A percentile compares a stretch with the other conserved stretches of the same genome.
phyloP scores from a whole-genome alignment of 148 eudicot genomes.

The Agrostemma githago region DNA sequence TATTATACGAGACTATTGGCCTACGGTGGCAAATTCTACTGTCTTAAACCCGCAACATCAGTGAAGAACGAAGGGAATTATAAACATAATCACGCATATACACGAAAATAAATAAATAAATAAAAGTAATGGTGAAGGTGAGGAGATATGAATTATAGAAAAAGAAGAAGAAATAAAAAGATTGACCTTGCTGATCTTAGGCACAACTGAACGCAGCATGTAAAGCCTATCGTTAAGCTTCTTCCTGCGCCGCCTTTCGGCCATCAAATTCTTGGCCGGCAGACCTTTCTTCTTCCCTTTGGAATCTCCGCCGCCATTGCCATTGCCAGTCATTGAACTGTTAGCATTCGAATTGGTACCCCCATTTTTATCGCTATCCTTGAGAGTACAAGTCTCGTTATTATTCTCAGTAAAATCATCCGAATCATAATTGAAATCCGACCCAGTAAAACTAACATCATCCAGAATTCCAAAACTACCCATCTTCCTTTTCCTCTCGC shows the following conservation, averaged over 20 bases:
- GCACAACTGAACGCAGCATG: constrained; percentile 87
- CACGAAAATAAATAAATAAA: not conserved
- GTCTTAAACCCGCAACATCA: constrained; percentile 22
- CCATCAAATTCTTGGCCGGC: constrained; percentile 95
- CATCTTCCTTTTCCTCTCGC: constrained; percentile 39
- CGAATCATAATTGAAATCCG: constrained; percentile 68
- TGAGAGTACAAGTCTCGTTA: constrained; percentile 16
- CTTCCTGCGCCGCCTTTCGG: constrained; percentile 81
- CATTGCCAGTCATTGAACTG: constrained; percentile 36
- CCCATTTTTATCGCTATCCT: constrained; percentile 40
- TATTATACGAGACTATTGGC: too few species aligned
- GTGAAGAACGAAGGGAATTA: constrained; percentile 26
- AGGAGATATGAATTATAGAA: constrained; percentile 13
- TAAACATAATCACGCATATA: constrained; percentile 9
- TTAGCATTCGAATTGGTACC: constrained; percentile 52
- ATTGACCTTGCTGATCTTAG: constrained; percentile 92
- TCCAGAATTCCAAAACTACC: constrained; percentile 45
- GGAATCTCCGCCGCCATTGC: constrained; percentile 38
- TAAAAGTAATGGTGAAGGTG: not conserved
- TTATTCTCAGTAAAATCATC: constrained; percentile 60
- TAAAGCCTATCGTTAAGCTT: constrained; percentile 94
- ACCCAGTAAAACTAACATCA: constrained; percentile 61
- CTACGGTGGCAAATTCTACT: constrained; percentile 10
- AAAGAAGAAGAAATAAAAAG: constrained; percentile 11
- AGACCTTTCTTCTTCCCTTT: constrained; percentile 85